Evolutionary conservation across 163 green algal species (phyloP).

Genomic region (Prototheca wickerhamii): DNA sequence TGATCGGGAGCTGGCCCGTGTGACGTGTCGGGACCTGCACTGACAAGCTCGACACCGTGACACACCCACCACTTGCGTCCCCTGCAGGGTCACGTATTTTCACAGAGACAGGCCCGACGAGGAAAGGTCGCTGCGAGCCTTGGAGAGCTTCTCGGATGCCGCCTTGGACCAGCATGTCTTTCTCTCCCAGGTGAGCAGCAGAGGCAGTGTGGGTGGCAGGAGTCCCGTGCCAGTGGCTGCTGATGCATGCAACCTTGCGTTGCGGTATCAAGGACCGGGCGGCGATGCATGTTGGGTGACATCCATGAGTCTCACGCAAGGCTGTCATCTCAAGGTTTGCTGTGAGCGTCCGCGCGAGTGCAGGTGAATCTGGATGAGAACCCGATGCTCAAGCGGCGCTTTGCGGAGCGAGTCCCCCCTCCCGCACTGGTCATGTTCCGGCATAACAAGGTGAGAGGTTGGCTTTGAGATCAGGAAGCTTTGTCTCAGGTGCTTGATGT

Average conservation of each 20-base stretch:
- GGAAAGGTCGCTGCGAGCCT: too few relatives aligned
- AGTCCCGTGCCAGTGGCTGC: background rate
- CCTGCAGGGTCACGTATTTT: too few relatives aligned
- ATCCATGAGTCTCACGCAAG: too few relatives aligned
- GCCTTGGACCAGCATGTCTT: background rate
- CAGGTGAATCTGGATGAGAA: slow-evolving; percentile 37
- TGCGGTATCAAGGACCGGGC: too few relatives aligned
- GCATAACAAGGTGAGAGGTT: background rate
- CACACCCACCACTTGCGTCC: too few relatives aligned
- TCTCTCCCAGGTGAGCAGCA: background rate
- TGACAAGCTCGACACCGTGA: background rate
- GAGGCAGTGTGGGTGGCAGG: background rate
- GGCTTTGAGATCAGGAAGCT: background rate
- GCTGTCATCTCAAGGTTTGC: too few relatives aligned
- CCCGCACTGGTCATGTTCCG: background rate
- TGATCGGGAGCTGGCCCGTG: background rate
- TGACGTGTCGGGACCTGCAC: background rate
- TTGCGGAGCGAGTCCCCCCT: background rate
- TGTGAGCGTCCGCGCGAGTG: background rate
- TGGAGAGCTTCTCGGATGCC: background rate
- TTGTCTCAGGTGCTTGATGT: background rate
- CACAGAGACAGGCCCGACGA: too few relatives aligned
- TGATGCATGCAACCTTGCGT: background rate
- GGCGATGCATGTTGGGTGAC: too few relatives aligned
- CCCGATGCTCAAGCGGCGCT: slow-evolving; percentile 14